Percentiles rank a stretch among this genome's conserved stretches.
phyloP scores from a whole-genome alignment of 2,329 filamentous ascomycete species.

The Talaromyces albobiverticillius region DNA sequence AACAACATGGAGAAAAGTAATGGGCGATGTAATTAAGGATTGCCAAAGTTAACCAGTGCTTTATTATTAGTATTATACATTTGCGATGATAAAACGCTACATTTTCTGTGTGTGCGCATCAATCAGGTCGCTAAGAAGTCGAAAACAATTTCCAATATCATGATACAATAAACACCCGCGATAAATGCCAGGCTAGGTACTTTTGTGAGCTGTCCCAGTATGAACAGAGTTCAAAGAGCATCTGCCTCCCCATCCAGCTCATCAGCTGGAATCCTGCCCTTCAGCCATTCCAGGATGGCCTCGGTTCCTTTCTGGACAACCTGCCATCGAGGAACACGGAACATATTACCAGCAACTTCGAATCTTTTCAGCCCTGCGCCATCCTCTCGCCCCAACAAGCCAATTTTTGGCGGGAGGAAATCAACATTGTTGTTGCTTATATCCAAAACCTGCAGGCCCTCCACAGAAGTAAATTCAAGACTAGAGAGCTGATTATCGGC shows the following conservation, averaged over 20 bases:
- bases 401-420: slow-evolving; percentile 76
- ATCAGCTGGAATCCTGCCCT: slow-evolving; percentile 66
- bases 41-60: slow-evolving; percentile 18
- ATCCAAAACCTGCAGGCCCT: slow-evolving; percentile 72
- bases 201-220: too few species aligned
- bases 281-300: slow-evolving; percentile 75
- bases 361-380: slow-evolving; percentile 58
- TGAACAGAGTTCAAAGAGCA: neutral
- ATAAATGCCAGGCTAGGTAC: too few species aligned
- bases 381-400: slow-evolving; percentile 64
- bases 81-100: neutral
- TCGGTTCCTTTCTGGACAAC: slow-evolving; percentile 85
- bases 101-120: neutral
- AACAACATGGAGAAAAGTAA: slow-evolving; percentile 51
- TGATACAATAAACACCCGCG: neutral
- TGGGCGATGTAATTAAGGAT: slow-evolving; percentile 40
- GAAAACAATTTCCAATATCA: neutral
- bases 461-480: slow-evolving; percentile 69
- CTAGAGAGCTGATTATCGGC: slow-evolving; percentile 76
- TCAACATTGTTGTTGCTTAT: slow-evolving; percentile 82
- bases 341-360: slow-evolving; percentile 80
- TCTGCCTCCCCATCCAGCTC: slow-evolving; percentile 34
- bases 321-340: slow-evolving; percentile 80
- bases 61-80: slow-evolving; percentile 7
- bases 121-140: neutral